Percentiles rank a stretch among this genome's conserved stretches.
These are phyloP conservation scores for Quercus parvula DNA, from an alignment of 306 rosid species.

Conservation along the genomic window DNA sequence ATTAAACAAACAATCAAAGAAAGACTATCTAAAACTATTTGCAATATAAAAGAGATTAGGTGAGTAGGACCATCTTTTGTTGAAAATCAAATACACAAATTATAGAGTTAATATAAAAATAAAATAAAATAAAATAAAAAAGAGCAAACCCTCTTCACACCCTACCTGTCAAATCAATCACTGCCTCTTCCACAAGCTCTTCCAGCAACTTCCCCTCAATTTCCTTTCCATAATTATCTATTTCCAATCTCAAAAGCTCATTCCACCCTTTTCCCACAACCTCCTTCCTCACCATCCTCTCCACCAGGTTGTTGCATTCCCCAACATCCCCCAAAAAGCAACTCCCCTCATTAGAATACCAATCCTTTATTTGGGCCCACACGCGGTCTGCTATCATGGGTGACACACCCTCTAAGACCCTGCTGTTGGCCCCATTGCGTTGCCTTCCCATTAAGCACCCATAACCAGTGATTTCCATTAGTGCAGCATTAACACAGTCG, in stretches of 20 bases:
- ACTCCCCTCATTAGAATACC: constrained; percentile 51
- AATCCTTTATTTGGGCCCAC: constrained; percentile 68
- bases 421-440: constrained; percentile 32
- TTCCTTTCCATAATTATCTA: constrained; percentile 63
- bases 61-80: constrained; percentile 31
- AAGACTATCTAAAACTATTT: constrained; percentile 23
- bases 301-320: constrained; percentile 72
- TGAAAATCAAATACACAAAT: constrained; percentile 43
- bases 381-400: constrained; percentile 51
- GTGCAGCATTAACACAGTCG: constrained; percentile 60
- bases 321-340: constrained; percentile 51
- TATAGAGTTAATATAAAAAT: constrained; percentile 30
- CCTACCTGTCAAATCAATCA: constrained; percentile 59
- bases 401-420: constrained; percentile 35
- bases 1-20: constrained; percentile 14
- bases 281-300: constrained; percentile 67
- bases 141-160: constrained; percentile 13
- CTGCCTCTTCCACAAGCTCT: constrained; percentile 72
- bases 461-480: constrained; percentile 55
- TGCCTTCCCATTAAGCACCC: constrained; percentile 30
- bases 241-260: constrained; percentile 58
- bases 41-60: constrained; percentile 47
- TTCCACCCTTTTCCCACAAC: constrained; percentile 68
- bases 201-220: constrained; percentile 62
- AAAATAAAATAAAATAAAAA: not conserved